These are phyloP conservation scores for Phoma sp. DNA, from an alignment of 2,329 filamentous ascomycete genomes.

Conservation along the genomic window DNA sequence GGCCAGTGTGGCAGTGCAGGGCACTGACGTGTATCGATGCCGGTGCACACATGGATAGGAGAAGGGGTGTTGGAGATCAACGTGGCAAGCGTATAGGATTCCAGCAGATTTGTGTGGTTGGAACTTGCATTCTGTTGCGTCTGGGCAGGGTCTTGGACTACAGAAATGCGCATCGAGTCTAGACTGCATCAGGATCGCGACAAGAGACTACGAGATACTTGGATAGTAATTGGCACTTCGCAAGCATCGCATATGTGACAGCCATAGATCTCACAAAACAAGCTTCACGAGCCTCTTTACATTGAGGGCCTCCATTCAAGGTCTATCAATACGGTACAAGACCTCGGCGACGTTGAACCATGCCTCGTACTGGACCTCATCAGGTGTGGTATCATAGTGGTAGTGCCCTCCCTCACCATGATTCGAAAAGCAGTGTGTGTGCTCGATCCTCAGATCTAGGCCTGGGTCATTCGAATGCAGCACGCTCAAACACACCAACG, in stretches of 20 bases:
- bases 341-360: conserved; percentile 54
- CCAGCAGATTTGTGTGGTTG: not conserved
- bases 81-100: not conserved
- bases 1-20: conserved; percentile 14
- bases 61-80: not conserved
- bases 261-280: too few species aligned
- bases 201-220: not conserved
- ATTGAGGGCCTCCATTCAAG: not conserved
- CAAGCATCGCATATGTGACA: not conserved
- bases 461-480: conserved; percentile 47
- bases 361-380: conserved; percentile 54
- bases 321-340: conserved; percentile 50
- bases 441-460: conserved; percentile 54
- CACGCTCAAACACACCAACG: conserved; percentile 22
- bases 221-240: too few species aligned
- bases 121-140: not conserved
- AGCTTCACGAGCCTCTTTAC: not conserved
- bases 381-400: conserved; percentile 47
- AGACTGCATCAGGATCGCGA: not conserved
- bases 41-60: not conserved
- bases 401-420: conserved; percentile 52
- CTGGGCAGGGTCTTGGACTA: too few species aligned
- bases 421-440: conserved; percentile 55
- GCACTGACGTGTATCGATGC: conserved; percentile 17
- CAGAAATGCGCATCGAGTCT: not conserved